Evolutionary conservation across 2,329 filamentous ascomycete genomes (phyloP).

Genomic region (Phialophora macrospora): DNA sequence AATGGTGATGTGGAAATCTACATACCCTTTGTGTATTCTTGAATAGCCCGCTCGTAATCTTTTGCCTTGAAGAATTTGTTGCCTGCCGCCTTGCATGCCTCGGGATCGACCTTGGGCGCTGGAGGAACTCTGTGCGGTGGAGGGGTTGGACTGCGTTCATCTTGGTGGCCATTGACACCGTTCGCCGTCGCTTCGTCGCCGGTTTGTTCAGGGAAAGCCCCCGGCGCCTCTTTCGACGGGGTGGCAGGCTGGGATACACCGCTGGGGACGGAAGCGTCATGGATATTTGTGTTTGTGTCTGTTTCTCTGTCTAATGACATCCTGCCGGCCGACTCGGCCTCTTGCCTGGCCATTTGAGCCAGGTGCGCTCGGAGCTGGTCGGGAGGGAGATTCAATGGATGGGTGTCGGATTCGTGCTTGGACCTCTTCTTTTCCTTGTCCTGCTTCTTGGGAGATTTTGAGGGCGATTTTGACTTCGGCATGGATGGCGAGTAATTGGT

Average conservation of each 20-base stretch:
- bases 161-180: conserved; percentile 42
- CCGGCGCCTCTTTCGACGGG: conserved; percentile 34
- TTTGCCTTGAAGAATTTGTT: conserved; percentile 98
- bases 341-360: conserved; percentile 55
- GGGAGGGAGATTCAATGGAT: conserved; percentile 87
- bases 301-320: conserved; percentile 77
- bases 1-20: conserved; percentile 8
- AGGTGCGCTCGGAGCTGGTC: conserved; percentile 80
- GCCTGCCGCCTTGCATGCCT: conserved; percentile 87
- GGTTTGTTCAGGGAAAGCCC: conserved; percentile 35
- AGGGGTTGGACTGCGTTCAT: conserved; percentile 51
- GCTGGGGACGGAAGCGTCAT: conserved; percentile 25
- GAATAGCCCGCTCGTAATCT: conserved; percentile 84
- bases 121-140: conserved; percentile 55
- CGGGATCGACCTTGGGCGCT: conserved; percentile 71
- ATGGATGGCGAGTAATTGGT: conserved; percentile 29
- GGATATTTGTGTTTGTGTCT: conserved; percentile 26
- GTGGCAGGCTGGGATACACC: conserved; percentile 34
- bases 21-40: conserved; percentile 91
- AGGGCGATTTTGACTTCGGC: conserved; percentile 38
- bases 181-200: conserved; percentile 34
- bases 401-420: conserved; percentile 61
- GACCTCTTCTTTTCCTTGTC: conserved; percentile 39
- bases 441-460: conserved; percentile 36
- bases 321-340: conserved; percentile 41